Conservation (phyloP, 2,329 filamentous ascomycete genomes). For the Phoma sp. region DNA sequence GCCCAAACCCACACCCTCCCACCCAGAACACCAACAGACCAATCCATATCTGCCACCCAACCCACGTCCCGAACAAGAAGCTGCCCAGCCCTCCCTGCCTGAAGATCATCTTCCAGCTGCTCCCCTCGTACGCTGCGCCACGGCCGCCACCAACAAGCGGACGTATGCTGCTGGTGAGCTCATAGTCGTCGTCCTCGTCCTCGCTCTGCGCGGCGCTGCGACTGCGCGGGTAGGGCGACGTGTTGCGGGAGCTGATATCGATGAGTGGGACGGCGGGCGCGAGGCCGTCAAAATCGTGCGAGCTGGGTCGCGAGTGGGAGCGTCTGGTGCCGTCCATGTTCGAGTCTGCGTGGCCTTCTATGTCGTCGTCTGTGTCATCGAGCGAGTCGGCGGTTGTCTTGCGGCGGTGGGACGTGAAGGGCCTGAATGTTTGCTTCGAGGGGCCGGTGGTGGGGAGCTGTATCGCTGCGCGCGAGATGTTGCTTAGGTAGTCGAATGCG, state of each 20-base stretch:
- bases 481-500: conserved; percentile 46
- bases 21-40: conserved; percentile 57
- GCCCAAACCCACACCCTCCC: conserved; percentile 54
- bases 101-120: conserved; percentile 42
- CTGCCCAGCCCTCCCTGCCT: conserved; percentile 55
- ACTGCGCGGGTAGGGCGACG: conserved; percentile 53
- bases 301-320: conserved; percentile 39
- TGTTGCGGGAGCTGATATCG: conserved; percentile 50
- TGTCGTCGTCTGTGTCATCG: conserved; percentile 47
- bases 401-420: conserved; percentile 34
- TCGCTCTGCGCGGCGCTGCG: conserved; percentile 54
- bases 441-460: conserved; percentile 23
- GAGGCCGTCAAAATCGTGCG: conserved; percentile 39
- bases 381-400: conserved; percentile 44
- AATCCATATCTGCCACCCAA: conserved; percentile 58
- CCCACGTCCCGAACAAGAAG: conserved; percentile 56
- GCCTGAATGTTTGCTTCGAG: conserved; percentile 17
- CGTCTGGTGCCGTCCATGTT: conserved; percentile 35
- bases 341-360: conserved; percentile 37
- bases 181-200: conserved; percentile 55
- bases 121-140: conserved; percentile 15
- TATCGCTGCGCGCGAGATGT: conserved; percentile 29
- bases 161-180: conserved; percentile 46
- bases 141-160: conserved; percentile 44
- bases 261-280: conserved; percentile 53